phyloP scores from a whole-genome alignment of 1,139 yeast species.

The Pichia sp. region DNA sequence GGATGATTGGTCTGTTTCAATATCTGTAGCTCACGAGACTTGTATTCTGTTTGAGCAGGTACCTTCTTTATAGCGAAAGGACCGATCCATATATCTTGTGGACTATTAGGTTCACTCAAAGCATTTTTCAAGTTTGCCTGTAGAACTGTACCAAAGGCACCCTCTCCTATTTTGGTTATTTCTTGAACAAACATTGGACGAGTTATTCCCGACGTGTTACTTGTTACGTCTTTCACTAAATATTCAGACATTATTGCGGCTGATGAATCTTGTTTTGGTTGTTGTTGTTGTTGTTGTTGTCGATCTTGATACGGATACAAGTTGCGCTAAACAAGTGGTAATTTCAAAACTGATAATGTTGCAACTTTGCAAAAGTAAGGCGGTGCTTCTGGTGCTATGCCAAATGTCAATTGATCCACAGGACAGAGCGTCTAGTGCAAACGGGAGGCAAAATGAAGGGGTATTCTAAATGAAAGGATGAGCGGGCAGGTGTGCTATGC shows the following conservation, averaged over 20 bases:
- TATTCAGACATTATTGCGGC: constrained; percentile 26
- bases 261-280: neutral
- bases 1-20: constrained; percentile 71
- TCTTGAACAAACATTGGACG: constrained; percentile 64
- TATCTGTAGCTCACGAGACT: constrained; percentile 70
- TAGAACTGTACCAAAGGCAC: constrained; percentile 78
- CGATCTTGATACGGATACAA: too few relatives aligned
- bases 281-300: neutral
- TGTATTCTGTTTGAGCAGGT: constrained; percentile 80
- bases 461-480: too few relatives aligned
- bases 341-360: too few relatives aligned
- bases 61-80: constrained; percentile 79
- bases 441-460: too few relatives aligned
- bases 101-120: constrained; percentile 19
- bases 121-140: constrained; percentile 51
- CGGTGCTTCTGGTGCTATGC: too few relatives aligned
- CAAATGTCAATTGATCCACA: too few relatives aligned
- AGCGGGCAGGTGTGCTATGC: too few relatives aligned
- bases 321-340: too few relatives aligned
- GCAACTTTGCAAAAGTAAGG: too few relatives aligned
- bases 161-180: constrained; percentile 70
- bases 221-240: constrained; percentile 53
- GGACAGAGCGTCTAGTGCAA: too few relatives aligned
- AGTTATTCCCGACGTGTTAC: constrained; percentile 45
- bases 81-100: constrained; percentile 46